A percentile compares a stretch with the other conserved stretches of the same genome.
These are phyloP conservation scores for Angomonas desouzai DNA, from an alignment of 208 protist genomes.

Conservation along the genomic window DNA sequence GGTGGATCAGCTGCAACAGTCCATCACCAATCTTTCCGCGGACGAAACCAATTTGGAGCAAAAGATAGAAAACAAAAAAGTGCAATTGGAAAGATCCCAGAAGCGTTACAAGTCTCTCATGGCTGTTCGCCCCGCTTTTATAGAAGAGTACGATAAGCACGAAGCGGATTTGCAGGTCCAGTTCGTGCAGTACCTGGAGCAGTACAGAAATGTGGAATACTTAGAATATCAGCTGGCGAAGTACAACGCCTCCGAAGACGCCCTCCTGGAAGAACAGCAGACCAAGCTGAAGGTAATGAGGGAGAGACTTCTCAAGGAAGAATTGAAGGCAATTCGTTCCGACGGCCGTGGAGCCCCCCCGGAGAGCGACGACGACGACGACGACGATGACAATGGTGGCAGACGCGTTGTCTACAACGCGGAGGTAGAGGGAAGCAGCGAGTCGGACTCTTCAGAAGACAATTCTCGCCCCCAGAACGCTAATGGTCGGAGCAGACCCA, in stretches of 20 bases:
- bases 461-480: constrained; percentile 32
- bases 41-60: constrained; percentile 92
- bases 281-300: constrained; percentile 84
- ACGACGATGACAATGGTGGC: constrained; percentile 15
- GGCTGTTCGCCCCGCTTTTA: constrained; percentile 88
- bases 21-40: constrained; percentile 74
- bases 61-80: constrained; percentile 95
- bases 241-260: constrained; percentile 84
- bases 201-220: constrained; percentile 93
- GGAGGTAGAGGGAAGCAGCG: constrained; percentile 60
- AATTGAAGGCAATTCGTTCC: constrained; percentile 74
- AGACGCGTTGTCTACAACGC: constrained; percentile 29
- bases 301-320: constrained; percentile 84
- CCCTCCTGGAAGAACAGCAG: constrained; percentile 86
- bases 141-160: constrained; percentile 94
- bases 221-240: constrained; percentile 88
- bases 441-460: constrained; percentile 27
- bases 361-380: constrained; percentile 48
- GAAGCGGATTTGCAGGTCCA: constrained; percentile 88
- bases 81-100: constrained; percentile 89
- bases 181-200: constrained; percentile 91
- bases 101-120: constrained; percentile 89
- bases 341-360: constrained; percentile 21
- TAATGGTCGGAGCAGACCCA: constrained; percentile 25
- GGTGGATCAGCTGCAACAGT: constrained; percentile 81